Conservation (phyloP, 2,329 filamentous ascomycete genomes). For the Xylariomycetidae sp. region DNA sequence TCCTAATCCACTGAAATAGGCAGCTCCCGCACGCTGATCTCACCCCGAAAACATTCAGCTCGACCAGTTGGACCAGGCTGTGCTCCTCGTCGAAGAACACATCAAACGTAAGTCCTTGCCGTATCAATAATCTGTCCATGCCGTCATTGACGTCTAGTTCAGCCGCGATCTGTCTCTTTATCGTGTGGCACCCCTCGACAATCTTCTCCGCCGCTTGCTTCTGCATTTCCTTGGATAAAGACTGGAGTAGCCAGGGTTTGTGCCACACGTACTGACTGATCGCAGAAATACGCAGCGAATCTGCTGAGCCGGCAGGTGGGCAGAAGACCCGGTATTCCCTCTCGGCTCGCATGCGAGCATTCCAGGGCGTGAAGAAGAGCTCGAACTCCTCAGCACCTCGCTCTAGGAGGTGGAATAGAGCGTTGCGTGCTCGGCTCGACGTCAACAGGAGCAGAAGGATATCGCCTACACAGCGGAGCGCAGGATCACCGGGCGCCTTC, state of each 20-base stretch:
- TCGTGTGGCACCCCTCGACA: constrained; percentile 9
- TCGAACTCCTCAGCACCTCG: constrained; percentile 15
- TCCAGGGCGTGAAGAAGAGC: constrained; percentile 37
- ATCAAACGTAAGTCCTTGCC: constrained; percentile 40
- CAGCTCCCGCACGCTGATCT: constrained; percentile 40
- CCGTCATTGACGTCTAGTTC: constrained; percentile 17
- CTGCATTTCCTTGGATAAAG: constrained; percentile 4
- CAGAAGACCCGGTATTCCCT: constrained; percentile 42
- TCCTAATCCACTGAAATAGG: constrained; percentile 40
- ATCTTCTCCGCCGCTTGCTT: constrained; percentile 14
- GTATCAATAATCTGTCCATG: constrained; percentile 24
- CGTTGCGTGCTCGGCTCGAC: constrained; percentile 31
- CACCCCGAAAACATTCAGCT: constrained; percentile 41
- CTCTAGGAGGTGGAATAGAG: constrained; percentile 24
- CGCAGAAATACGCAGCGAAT: constrained; percentile 24
- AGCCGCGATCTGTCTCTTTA: constrained; percentile 24
- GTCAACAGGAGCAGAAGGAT: constrained; percentile 34
- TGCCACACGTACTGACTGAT: constrained; percentile 40
- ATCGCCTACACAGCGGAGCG: constrained; percentile 27
- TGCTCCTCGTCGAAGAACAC: constrained; percentile 30
- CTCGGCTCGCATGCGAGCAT: constrained; percentile 31
- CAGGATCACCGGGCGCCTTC: constrained; percentile 15
- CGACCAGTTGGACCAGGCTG: constrained; percentile 29
- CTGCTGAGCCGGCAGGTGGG: constrained; percentile 21
- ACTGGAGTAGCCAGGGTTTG: constrained; percentile 26